phyloP scores from a whole-genome alignment of 2,329 filamentous ascomycete genomes.

The Venturia carpophila region DNA sequence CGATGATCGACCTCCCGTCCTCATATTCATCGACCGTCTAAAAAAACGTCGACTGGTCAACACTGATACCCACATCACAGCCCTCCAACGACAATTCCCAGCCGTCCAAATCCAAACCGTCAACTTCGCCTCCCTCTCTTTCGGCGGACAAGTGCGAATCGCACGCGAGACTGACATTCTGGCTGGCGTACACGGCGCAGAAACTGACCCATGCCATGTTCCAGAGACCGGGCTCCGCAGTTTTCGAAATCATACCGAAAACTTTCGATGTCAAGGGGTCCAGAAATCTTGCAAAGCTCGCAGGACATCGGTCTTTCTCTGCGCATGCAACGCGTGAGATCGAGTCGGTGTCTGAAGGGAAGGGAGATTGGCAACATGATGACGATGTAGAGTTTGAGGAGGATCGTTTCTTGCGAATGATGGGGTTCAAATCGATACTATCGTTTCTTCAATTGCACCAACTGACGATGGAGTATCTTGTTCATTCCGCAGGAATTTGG shows the following conservation, averaged over 20 bases:
- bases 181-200: constrained; percentile 40
- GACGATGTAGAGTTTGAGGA: constrained; percentile 26
- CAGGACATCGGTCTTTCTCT: constrained; percentile 32
- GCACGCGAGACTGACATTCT: constrained; percentile 36
- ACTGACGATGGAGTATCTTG: no score
- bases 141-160: constrained; percentile 32
- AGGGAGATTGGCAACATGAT: constrained; percentile 19
- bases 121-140: constrained; percentile 34
- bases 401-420: background rate
- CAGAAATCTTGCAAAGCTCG: constrained; percentile 36
- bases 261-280: constrained; percentile 34
- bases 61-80: background rate
- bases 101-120: constrained; percentile 29
- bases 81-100: constrained; percentile 20
- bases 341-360: background rate
- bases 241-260: constrained; percentile 39
- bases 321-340: background rate
- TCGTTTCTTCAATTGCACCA: no score
- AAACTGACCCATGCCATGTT: constrained; percentile 39
- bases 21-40: background rate
- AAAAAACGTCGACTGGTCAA: constrained; percentile 7
- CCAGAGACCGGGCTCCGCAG: constrained; percentile 28
- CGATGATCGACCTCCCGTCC: background rate
- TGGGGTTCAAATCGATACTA: background rate
- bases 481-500: no score